Conservation (phyloP, 495 filamentous ascomycete genomes). For the Sordaria brevicollis region DNA sequence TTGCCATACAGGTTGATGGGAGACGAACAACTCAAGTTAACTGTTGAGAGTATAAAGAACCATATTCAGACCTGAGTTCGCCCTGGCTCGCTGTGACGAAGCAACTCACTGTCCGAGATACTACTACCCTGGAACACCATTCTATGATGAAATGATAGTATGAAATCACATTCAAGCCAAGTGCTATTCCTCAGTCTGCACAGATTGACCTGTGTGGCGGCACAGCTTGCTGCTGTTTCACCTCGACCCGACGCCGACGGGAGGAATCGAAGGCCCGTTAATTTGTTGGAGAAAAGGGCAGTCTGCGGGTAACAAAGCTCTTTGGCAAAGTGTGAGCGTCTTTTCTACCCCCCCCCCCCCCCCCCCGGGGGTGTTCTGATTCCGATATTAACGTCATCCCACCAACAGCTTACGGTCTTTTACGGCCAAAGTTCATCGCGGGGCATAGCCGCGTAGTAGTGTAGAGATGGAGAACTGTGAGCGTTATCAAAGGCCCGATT, state of each 20-base stretch:
- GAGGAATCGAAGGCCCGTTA: background rate
- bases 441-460: background rate
- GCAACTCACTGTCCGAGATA: background rate
- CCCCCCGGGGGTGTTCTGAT: background rate
- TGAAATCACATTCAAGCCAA: background rate
- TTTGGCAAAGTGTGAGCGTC: background rate
- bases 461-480: no score
- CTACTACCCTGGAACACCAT: no score
- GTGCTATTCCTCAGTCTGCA: background rate
- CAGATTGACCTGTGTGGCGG: background rate
- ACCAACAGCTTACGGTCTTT: background rate
- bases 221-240: background rate
- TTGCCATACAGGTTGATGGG: no score
- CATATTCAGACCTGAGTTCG: no score
- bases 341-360: background rate
- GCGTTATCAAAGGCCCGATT: background rate
- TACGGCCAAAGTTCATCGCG: background rate
- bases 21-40: no score
- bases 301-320: no score
- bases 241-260: background rate
- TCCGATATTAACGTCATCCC: background rate
- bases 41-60: no score
- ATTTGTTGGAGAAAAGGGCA: no score
- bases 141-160: no score
- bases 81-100: no score